Base-by-base conservation (phyloP, 305 asterid species). In the Fraxinus floribunda region DNA sequence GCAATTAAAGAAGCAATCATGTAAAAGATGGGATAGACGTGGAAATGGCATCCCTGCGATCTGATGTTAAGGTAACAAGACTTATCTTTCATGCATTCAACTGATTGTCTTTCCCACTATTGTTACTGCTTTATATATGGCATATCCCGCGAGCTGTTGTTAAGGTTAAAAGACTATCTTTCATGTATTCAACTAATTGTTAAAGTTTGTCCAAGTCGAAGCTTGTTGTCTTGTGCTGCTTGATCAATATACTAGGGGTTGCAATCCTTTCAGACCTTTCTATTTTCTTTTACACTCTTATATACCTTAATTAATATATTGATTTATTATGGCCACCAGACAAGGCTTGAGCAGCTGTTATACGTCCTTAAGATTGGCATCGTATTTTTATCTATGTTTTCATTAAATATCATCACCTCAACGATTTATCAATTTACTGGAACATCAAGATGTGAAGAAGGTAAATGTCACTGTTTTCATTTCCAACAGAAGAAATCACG, bases 1-100 rank as follows among this genome's bases (percentile, higher is more conserved):
- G 94, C 98, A 83, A 95, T 95, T 81, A 94, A 90, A 89, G 98
- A 92, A 87, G 97, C 97, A 76, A 88, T 84, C 93, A 84, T 73
- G 85, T 88, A 79, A 92, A 90, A 86, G 97, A 93, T 83, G 96
- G 93, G 49, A 88, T 87, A 71, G 92, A 89, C 87, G 91, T 60
- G 86, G 97, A 91, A 84, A 81, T 87, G 85, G 86, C 89, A 84
- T 87, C 91, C 80, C 86, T 92, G 86, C 93, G 84, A 85, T 88
- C 93, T 77, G 90, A 87, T 87, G 86, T 92, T 55, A 89, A 90
- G 95, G 98, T 93, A 85, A 80, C 87, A 38, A 78, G 57, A 75
- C 57, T 81, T 76, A 4, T 80, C 78, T 79, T 82, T 46, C 77
- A 77, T 57, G 5, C 26, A 78, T 35, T 78, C 75, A 71, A 10